Percentiles rank a stretch among this genome's conserved stretches.
Evolutionary conservation across 2,329 filamentous ascomycete species (phyloP).

Genomic region (Zymoseptoria pseudotritici): DNA sequence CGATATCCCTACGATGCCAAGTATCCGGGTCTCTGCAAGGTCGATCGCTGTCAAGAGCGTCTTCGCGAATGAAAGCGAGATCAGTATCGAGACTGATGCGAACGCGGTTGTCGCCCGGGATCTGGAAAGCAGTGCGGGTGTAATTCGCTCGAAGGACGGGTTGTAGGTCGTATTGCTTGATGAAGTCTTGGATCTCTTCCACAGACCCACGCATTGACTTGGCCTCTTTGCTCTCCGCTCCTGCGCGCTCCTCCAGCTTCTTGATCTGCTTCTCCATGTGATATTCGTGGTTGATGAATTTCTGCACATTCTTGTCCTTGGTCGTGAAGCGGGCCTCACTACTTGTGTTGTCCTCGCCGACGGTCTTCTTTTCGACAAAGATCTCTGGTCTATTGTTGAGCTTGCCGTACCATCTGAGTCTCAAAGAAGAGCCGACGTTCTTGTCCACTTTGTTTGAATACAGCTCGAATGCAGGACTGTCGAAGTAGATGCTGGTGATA

Average conservation of each 20-base stretch:
- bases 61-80: slow-evolving; percentile 74
- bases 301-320: slow-evolving; percentile 89
- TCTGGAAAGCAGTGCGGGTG: slow-evolving; percentile 90
- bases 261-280: slow-evolving; percentile 83
- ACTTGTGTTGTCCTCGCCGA: slow-evolving; percentile 67
- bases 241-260: slow-evolving; percentile 73
- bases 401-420: slow-evolving; percentile 87
- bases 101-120: slow-evolving; percentile 82
- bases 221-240: slow-evolving; percentile 58
- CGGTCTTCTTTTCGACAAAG: slow-evolving; percentile 80
- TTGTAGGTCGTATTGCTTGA: slow-evolving; percentile 68
- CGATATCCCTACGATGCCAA: slow-evolving; percentile 90
- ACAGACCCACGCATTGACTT: slow-evolving; percentile 65
- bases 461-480: slow-evolving; percentile 75
- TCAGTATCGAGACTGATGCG: slow-evolving; percentile 90
- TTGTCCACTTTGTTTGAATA: slow-evolving; percentile 80
- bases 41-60: slow-evolving; percentile 68
- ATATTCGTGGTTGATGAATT: slow-evolving; percentile 80
- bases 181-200: slow-evolving; percentile 69
- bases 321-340: slow-evolving; percentile 74
- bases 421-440: slow-evolving; percentile 70
- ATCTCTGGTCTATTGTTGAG: slow-evolving; percentile 72
- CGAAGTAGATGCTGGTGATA: slow-evolving; percentile 93
- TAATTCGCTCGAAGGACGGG: slow-evolving; percentile 90
- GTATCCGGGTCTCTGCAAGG: slow-evolving; percentile 80